Evolutionary conservation across 305 asterid genomes (phyloP).

Genomic region (Fraxinus greggii): DNA sequence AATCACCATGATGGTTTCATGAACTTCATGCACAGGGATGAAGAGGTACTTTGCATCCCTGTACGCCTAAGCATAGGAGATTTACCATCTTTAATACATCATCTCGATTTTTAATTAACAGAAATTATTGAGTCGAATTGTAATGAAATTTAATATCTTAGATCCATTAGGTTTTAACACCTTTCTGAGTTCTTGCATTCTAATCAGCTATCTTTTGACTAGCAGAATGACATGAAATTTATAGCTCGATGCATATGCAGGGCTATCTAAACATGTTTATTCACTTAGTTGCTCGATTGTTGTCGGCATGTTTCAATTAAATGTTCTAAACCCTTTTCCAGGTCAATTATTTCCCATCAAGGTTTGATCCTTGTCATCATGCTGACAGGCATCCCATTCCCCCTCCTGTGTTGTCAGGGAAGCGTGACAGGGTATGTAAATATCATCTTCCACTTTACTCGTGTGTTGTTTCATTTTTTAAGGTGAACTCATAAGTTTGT

Average conservation of each 20-base stretch:
- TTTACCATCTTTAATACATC: background rate
- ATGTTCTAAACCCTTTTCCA: constrained; percentile 21
- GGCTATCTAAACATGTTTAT: background rate
- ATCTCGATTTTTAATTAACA: background rate
- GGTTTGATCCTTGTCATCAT: constrained; percentile 45
- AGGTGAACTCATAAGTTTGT: background rate
- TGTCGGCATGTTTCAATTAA: background rate
- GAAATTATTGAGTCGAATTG: background rate
- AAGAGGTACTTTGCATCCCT: constrained; percentile 55
- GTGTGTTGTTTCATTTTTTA: background rate
- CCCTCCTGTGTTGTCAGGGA: constrained; percentile 37
- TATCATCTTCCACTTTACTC: background rate
- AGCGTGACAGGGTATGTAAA: constrained; percentile 39
- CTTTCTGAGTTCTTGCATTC: background rate
- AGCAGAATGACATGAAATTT: background rate
- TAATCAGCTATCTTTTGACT: background rate
- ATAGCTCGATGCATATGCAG: background rate
- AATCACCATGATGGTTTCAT: constrained; percentile 91
- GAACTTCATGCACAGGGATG: constrained; percentile 99
- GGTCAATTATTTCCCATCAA: constrained; percentile 52
- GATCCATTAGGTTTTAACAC: background rate
- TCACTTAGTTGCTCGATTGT: background rate
- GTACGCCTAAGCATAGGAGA: background rate
- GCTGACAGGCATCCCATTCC: constrained; percentile 47
- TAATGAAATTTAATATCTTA: background rate